phyloP scores from a whole-genome alignment of 768 basidiomycete species.

The Suillus sp. region DNA sequence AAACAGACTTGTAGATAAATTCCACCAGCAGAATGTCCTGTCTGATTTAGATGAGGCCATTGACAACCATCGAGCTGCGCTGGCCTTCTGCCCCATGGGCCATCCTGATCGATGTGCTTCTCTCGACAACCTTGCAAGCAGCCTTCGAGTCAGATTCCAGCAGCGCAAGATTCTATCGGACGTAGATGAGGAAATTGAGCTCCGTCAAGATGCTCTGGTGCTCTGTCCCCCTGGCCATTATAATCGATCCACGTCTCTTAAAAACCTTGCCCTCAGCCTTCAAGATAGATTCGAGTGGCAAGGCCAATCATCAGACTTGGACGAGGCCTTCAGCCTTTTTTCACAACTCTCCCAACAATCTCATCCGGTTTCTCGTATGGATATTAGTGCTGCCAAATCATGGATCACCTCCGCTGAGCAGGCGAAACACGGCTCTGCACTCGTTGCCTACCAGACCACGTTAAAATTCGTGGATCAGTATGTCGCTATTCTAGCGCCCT shows the following conservation, averaged over 20 bases:
- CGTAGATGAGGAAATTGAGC: slow-evolving; percentile 17
- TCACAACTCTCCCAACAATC: slow-evolving; percentile 24
- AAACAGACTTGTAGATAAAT: slow-evolving; percentile 12
- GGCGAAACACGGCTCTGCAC: slow-evolving; percentile 24
- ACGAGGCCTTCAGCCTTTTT: slow-evolving; percentile 21
- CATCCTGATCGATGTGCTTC: slow-evolving; percentile 15
- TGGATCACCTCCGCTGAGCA: slow-evolving; percentile 25
- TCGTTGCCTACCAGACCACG: slow-evolving; percentile 30
- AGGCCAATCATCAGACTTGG: slow-evolving; percentile 24
- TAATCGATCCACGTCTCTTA: slow-evolving; percentile 19
- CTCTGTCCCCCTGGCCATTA: slow-evolving; percentile 17
- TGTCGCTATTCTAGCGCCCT: slow-evolving; percentile 18
- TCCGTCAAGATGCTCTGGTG: slow-evolving; percentile 25
- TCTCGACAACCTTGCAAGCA: slow-evolving; percentile 12
- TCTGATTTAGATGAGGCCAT: slow-evolving; percentile 21
- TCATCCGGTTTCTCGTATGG: slow-evolving; percentile 18
- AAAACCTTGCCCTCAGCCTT: slow-evolving; percentile 24
- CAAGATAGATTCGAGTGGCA: slow-evolving; percentile 24
- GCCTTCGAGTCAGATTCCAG: neutral
- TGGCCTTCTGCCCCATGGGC: slow-evolving; percentile 15
- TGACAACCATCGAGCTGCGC: slow-evolving; percentile 8
- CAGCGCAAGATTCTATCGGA: neutral
- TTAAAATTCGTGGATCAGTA: slow-evolving; percentile 28
- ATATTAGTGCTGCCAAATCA: slow-evolving; percentile 23
- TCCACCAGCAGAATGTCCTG: slow-evolving; percentile 13